Base-by-base conservation (phyloP, 805 yeast genomes). In the Ogataea dorogensis region DNA sequence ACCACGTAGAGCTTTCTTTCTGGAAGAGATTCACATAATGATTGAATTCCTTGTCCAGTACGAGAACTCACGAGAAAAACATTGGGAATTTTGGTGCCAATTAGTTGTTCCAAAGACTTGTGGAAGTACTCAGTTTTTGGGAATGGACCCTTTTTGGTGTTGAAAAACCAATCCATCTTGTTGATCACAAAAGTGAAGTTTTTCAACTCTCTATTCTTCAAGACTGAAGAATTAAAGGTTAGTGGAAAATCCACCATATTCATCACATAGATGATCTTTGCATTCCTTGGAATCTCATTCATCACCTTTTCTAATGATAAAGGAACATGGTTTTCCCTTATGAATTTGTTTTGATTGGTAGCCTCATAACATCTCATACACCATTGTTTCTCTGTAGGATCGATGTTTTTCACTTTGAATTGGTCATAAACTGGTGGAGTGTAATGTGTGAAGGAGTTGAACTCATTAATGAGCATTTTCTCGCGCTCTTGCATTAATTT, bases 221-320 rank as follows among this genome's bases (percentile, higher is more conserved):
- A 50, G 7, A 75, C 58, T 3, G 51, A 46, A 6, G 52, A 48
- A 39, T 70, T 62, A 3, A 80, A 50, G 5, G 80, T 69, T 25
- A 81, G 61, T 1, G 96, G 96, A 52, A 86, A 85, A 46, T 86
- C 95, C 10, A 71, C 56, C 1, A 83, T 77, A 22, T 83, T 79
- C 7, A 81, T 64, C 1, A 84, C 76, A 51, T 82, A 79, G 2
- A 81, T 70, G 1, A 82, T 47, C 7, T 68, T 67, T 3, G 75
- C 70, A 20, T 58, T 47, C 3, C 48, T 50, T 2, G 79, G 86
- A 15, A 74, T 62, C 2, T 44, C 39, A 5, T 48, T 45, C 38
- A 65, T 33, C 2, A 70, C 57, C 4, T 60, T 56, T 1, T 55
- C 49, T 3, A 58, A 47, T 2, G 64, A 46, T 31, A 55, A 45